phyloP scores from a whole-genome alignment of 371 early-diverging fungal species.

The Lichtheimia corymbifera region DNA sequence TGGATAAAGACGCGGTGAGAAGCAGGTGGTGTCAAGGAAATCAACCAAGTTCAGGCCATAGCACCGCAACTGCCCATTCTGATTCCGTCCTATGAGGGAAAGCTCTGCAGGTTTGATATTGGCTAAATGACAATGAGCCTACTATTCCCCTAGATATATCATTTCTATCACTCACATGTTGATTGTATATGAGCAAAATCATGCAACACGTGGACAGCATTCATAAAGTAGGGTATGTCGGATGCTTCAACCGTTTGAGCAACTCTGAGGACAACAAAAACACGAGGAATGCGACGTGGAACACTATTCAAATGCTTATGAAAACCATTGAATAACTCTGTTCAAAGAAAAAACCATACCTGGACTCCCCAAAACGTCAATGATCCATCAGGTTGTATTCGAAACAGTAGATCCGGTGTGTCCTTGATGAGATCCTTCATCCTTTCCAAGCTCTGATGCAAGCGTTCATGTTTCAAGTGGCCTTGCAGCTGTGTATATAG shows the following conservation, averaged over 20 bases:
- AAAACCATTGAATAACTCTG: neutral
- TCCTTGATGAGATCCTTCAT: constrained; percentile 66
- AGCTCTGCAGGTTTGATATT: constrained; percentile 72
- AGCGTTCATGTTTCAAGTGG: constrained; percentile 28
- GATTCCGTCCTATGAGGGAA: constrained; percentile 58
- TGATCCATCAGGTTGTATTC: constrained; percentile 69
- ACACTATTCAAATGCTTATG: constrained; percentile 59
- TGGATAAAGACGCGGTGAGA: constrained; percentile 58
- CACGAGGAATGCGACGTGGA: constrained; percentile 69
- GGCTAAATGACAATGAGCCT: constrained; percentile 30
- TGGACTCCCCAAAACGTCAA: constrained; percentile 83
- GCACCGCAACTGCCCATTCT: constrained; percentile 62
- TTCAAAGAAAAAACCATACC: constrained; percentile 33
- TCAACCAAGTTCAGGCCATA: constrained; percentile 78
- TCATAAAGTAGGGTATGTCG: constrained; percentile 63
- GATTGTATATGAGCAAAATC: constrained; percentile 53
- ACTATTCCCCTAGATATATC: neutral
- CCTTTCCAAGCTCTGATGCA: constrained; percentile 44
- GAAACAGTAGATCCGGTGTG: constrained; percentile 80
- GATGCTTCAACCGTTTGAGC: constrained; percentile 57
- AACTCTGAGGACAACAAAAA: constrained; percentile 66
- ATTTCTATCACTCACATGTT: constrained; percentile 27
- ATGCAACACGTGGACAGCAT: constrained; percentile 57
- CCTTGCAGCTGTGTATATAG: constrained; percentile 35
- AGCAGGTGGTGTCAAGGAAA: constrained; percentile 68